phyloP scores from a whole-genome alignment of 2,329 filamentous ascomycete species.

The Mollisiaceae sp. region DNA sequence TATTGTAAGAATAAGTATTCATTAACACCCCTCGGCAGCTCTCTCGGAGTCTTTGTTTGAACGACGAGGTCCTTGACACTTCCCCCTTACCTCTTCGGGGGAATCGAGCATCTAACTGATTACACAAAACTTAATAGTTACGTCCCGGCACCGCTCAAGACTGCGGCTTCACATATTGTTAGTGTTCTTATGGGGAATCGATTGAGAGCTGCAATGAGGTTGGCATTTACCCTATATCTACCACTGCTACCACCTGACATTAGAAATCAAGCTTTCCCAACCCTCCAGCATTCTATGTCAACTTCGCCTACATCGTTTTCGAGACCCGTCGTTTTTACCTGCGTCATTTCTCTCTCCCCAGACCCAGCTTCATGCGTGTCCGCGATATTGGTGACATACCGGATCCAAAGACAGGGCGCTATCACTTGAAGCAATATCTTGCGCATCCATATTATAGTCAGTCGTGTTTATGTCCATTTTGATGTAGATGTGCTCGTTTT shows the following conservation, averaged over 20 bases:
- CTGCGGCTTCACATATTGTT: conserved; percentile 56
- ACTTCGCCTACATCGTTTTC: conserved; percentile 54
- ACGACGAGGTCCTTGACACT: background rate
- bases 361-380: conserved; percentile 47
- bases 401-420: conserved; percentile 58
- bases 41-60: background rate
- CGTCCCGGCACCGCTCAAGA: conserved; percentile 53
- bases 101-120: background rate
- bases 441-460: conserved; percentile 66
- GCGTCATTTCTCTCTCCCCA: conserved; percentile 64
- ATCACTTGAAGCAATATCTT: conserved; percentile 57
- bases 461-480: background rate
- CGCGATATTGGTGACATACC: conserved; percentile 50
- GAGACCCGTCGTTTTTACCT: conserved; percentile 58
- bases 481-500: background rate
- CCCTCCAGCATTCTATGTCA: conserved; percentile 46
- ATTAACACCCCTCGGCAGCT: too few species aligned
- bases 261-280: conserved; percentile 47
- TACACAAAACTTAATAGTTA: conserved; percentile 31
- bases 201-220: conserved; percentile 69
- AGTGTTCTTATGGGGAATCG: conserved; percentile 67
- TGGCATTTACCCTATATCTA: conserved; percentile 37
- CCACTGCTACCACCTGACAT: background rate
- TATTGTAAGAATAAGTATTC: conserved; percentile 46
- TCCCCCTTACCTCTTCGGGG: background rate